Percentiles rank a stretch among this genome's conserved stretches.
These are phyloP conservation scores for Coemansia sp. DNA, from an alignment of 192 early-diverging fungal genomes.

Conservation along the genomic window DNA sequence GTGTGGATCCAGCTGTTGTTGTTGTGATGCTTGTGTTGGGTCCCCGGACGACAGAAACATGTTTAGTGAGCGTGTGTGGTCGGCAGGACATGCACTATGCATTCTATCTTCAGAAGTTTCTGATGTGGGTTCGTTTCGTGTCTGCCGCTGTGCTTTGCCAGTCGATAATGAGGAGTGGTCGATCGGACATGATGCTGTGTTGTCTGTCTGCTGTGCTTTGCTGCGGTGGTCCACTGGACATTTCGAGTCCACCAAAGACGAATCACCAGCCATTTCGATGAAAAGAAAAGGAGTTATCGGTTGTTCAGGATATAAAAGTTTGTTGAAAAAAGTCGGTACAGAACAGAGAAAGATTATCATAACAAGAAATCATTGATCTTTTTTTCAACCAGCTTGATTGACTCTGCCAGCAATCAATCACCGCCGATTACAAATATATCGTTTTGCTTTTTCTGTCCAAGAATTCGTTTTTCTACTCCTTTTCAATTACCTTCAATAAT, in stretches of 20 bases:
- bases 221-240: constrained; percentile 11
- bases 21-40: not conserved
- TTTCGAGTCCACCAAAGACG: constrained; percentile 2
- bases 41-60: constrained; percentile 46
- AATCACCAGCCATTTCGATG: constrained; percentile 7
- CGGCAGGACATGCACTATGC: constrained; percentile 56
- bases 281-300: not conserved
- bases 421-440: not conserved
- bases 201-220: not conserved
- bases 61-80: constrained; percentile 54
- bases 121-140: not conserved
- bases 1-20: constrained; percentile 49
- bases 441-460: not conserved
- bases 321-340: not conserved
- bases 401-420: too few relatives aligned
- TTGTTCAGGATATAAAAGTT: not conserved
- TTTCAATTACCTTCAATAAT: not conserved
- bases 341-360: not conserved
- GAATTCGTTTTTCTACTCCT: not conserved
- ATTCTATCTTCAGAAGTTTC: constrained; percentile 3
- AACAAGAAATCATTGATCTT: not conserved
- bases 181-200: constrained; percentile 12
- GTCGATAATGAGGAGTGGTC: constrained; percentile 6
- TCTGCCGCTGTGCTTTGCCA: constrained; percentile 1
- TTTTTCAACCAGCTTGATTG: too few relatives aligned